These are phyloP conservation scores for Magnusiomyces suaveolens DNA, from an alignment of 1,139 yeast species.

Conservation along the genomic window DNA sequence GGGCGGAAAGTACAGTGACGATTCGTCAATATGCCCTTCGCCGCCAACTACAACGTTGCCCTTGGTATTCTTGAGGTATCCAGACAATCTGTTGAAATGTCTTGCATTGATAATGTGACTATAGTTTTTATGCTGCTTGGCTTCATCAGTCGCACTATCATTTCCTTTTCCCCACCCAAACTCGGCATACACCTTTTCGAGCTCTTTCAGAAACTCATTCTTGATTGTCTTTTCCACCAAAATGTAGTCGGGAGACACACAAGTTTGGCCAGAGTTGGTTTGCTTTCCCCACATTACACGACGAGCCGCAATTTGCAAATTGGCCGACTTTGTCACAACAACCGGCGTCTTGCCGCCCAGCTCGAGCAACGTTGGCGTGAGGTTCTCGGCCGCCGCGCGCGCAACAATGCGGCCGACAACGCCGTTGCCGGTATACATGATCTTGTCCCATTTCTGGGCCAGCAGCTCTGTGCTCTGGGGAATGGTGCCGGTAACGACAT, in stretches of 20 bases:
- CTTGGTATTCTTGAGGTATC: slow-evolving; percentile 42
- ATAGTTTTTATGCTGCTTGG: slow-evolving; percentile 33
- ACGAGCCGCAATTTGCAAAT: slow-evolving; percentile 45
- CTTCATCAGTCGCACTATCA: slow-evolving; percentile 18
- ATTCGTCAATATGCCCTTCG: slow-evolving; percentile 31
- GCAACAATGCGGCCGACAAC: slow-evolving; percentile 71
- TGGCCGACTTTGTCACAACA: slow-evolving; percentile 46
- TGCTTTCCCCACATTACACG: slow-evolving; percentile 74
- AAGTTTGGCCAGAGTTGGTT: slow-evolving; percentile 80
- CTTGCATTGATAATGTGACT: slow-evolving; percentile 58
- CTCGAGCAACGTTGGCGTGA: slow-evolving; percentile 76
- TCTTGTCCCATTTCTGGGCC: slow-evolving; percentile 65
- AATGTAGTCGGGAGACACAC: slow-evolving; percentile 81
- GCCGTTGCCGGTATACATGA: slow-evolving; percentile 77
- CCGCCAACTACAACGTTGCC: slow-evolving; percentile 58
- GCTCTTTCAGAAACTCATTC: slow-evolving; percentile 42
- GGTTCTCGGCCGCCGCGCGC: slow-evolving; percentile 67
- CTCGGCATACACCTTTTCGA: slow-evolving; percentile 39
- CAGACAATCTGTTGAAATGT: slow-evolving; percentile 45
- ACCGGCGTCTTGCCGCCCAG: slow-evolving; percentile 93
- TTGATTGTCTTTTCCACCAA: slow-evolving; percentile 52
- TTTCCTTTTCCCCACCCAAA: slow-evolving; percentile 31
- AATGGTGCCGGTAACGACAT: slow-evolving; percentile 64
- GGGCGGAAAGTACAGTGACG: slow-evolving; percentile 55
- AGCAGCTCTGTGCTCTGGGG: slow-evolving; percentile 60